Percentiles rank a stretch among this genome's conserved stretches.
Conservation (phyloP, 2,329 filamentous ascomycete species). For the Akanthomyces muscarius region DNA sequence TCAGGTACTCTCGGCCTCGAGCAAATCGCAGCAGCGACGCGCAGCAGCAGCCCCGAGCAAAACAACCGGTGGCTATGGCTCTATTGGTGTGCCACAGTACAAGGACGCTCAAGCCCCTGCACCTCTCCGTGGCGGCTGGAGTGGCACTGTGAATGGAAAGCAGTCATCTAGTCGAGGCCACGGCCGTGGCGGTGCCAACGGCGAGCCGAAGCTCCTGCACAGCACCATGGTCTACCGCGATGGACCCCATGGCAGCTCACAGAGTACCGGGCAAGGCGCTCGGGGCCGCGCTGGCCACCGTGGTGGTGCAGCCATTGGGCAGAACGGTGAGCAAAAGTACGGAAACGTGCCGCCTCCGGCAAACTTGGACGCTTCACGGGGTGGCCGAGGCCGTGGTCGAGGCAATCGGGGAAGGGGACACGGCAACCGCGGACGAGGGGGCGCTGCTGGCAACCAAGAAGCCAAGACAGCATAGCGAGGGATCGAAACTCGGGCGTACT, state of each 20-base stretch:
- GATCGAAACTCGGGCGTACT: not conserved
- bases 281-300: conserved; percentile 19
- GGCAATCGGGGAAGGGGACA: conserved; percentile 38
- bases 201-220: conserved; percentile 42
- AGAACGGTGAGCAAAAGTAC: conserved; percentile 36
- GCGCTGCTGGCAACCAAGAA: conserved; percentile 19
- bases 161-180: conserved; percentile 36
- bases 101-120: conserved; percentile 53
- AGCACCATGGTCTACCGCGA: conserved; percentile 52
- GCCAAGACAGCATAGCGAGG: not conserved
- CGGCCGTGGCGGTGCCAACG: conserved; percentile 29
- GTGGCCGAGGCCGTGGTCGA: conserved; percentile 38
- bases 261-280: conserved; percentile 24
- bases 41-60: conserved; percentile 45
- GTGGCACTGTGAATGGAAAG: conserved; percentile 50
- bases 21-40: conserved; percentile 46
- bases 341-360: conserved; percentile 59
- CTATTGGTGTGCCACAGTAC: conserved; percentile 59
- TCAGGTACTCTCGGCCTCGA: conserved; percentile 71
- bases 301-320: conserved; percentile 25
- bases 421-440: conserved; percentile 33
- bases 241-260: conserved; percentile 28
- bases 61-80: conserved; percentile 51
- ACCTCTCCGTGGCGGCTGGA: conserved; percentile 54
- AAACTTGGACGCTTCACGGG: conserved; percentile 45